Base-by-base conservation (phyloP, 306 rosid species). In the Medicago lupulina region DNA sequence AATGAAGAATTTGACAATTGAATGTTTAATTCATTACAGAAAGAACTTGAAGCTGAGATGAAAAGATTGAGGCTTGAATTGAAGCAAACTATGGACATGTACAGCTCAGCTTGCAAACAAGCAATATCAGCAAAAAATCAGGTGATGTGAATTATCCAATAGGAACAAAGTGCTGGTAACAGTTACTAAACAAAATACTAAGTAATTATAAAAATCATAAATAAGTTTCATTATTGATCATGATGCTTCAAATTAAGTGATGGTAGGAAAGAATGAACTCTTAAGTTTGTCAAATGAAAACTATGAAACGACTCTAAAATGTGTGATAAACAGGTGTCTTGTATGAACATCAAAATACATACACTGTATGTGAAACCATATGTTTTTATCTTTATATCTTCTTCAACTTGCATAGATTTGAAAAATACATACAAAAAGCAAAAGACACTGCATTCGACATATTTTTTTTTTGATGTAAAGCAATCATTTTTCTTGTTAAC, bases 61-160 rank as follows among this genome's bases (percentile, higher is more conserved):
- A 88, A 76, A 77, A 90, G 93, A 86, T 80, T 96, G 84, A 92
- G 88, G 88, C 88, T 84, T 21, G 99, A 96, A 80, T 79, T 96
- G 82, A 89, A 96, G 83, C 96, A 96, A 84, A 96, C 99, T 71
- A 92, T 92, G 97, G 91, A 96, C 80, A 86, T 92, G 98, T 96
- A 96, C 62, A 96, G 92, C 88, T 86, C 98, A 70, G 99, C 98
- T 38, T 90, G 99, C 88, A 96, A 89, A 83, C 98, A 96, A 87
- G 99, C 99, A 60, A 90, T 96, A 77, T 88, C 97, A 55, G 99
- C 99, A 28, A 92, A 96, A 85, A 88, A 89, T 39, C 81, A 90
- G 97, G 98, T 91, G 73, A 71, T 79, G 60, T 28, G 59, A 47
- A 9, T 70, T 47, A 28, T 46, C 31, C 82, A 69, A 12, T 66